A percentile compares a stretch with the other conserved stretches of the same genome.
These are phyloP conservation scores for Microstegium vimineum DNA, from an alignment of 176 grass and related monocot species.

Conservation along the genomic window DNA sequence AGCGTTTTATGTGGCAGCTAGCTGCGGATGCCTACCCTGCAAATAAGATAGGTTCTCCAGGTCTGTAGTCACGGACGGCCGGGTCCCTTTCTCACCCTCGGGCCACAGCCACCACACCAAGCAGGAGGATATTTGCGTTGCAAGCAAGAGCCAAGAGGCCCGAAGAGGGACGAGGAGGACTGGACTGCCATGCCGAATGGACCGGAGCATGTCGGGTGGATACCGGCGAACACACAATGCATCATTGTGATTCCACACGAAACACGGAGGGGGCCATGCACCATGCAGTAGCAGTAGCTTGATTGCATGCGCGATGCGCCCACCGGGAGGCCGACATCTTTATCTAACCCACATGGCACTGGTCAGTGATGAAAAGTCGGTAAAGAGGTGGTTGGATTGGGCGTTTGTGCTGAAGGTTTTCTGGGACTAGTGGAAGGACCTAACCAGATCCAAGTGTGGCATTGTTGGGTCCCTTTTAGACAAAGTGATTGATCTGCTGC, in stretches of 20 bases:
- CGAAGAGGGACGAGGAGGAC: neutral
- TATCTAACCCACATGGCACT: neutral
- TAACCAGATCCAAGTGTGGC: neutral
- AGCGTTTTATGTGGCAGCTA: too few species aligned
- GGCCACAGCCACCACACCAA: neutral
- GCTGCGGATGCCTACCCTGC: too few species aligned
- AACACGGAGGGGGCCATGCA: too few species aligned
- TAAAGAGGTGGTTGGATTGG: constrained; percentile 3
- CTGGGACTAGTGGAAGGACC: constrained; percentile 1
- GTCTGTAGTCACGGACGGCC: too few species aligned
- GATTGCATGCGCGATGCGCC: too few species aligned
- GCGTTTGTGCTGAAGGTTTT: neutral
- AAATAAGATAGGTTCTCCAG: too few species aligned
- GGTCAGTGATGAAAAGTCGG: neutral
- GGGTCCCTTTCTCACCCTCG: neutral
- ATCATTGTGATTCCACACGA: too few species aligned
- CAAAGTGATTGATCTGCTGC: constrained; percentile 4
- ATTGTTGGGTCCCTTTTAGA: neutral
- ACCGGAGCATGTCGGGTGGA: neutral
- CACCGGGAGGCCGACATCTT: too few species aligned
- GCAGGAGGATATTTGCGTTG: neutral
- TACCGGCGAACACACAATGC: neutral
- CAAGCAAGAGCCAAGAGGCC: neutral
- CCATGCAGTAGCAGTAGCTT: too few species aligned
- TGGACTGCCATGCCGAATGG: neutral